Evolutionary conservation across 2,329 filamentous ascomycete species (phyloP).

Genomic region (Exophiala calicioides): DNA sequence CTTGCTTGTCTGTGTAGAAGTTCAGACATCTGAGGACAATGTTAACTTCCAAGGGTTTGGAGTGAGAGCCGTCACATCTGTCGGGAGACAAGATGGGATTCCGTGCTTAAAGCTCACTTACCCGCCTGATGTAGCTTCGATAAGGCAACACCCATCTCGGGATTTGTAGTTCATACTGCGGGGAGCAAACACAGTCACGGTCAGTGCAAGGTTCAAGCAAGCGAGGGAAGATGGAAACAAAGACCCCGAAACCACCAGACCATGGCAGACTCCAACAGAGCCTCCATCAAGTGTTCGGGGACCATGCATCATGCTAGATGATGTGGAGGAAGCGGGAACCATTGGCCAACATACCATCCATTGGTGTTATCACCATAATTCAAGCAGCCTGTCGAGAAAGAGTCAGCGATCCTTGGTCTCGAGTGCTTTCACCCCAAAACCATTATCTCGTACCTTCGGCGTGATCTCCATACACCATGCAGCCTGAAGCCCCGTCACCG

Average conservation of each 20-base stretch:
- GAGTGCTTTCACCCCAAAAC: conserved; percentile 1
- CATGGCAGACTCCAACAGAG: too few species aligned
- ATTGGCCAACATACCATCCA: conserved; percentile 26
- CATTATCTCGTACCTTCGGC: conserved; percentile 14
- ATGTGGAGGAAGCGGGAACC: too few species aligned
- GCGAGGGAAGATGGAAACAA: not conserved
- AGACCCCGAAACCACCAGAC: too few species aligned
- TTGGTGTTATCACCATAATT: conserved; percentile 23
- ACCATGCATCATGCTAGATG: too few species aligned
- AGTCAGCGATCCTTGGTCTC: too few species aligned
- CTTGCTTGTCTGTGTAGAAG: conserved; percentile 17
- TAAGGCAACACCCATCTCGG: conserved; percentile 21
- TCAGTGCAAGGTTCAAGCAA: too few species aligned
- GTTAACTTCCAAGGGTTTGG: too few species aligned
- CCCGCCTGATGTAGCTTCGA: conserved; percentile 22
- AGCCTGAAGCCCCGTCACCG: conserved; percentile 21
- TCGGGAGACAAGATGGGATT: too few species aligned
- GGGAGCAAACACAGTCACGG: not conserved
- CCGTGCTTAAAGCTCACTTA: conserved; percentile 1
- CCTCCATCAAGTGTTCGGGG: too few species aligned
- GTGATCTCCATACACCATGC: conserved; percentile 25
- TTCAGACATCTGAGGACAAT: conserved; percentile 14
- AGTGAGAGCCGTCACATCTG: too few species aligned
- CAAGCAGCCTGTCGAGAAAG: conserved; percentile 17
- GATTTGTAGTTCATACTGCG: conserved; percentile 24